Evolutionary conservation across 352 stramenopile species (phyloP).

Genomic region (Globisporangium irregulare): DNA sequence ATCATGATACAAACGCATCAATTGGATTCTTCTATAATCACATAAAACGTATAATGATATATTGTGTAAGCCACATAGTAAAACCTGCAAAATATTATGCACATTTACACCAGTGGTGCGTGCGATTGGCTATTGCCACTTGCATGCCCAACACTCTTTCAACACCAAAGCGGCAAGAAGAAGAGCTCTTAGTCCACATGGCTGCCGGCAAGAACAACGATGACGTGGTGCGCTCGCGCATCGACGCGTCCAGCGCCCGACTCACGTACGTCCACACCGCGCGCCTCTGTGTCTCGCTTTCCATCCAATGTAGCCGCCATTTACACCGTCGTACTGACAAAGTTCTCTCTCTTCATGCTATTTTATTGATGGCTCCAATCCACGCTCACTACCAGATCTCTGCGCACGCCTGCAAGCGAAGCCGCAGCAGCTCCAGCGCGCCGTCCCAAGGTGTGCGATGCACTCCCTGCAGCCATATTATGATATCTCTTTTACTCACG

Average conservation of each 20-base stretch:
- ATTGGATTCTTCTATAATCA: background rate
- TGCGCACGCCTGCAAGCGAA: conserved; percentile 38
- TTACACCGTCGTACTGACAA: background rate
- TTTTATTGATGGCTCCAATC: background rate
- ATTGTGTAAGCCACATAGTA: background rate
- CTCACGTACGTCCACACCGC: conserved; percentile 43
- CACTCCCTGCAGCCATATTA: background rate
- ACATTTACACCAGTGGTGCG: conserved; percentile 12
- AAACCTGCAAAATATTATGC: background rate
- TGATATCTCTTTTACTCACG: background rate
- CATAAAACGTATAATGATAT: background rate
- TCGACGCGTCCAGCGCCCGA: conserved; percentile 63
- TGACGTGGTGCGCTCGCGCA: conserved; percentile 53
- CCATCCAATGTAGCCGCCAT: background rate
- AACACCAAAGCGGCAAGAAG: background rate
- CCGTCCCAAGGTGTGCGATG: conserved; percentile 41
- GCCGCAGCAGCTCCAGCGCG: conserved; percentile 36
- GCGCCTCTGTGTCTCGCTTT: background rate
- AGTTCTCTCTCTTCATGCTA: background rate
- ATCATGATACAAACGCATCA: too few relatives aligned
- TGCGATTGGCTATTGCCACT: conserved; percentile 1
- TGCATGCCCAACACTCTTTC: conserved; percentile 1
- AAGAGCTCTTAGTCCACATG: conserved; percentile 23
- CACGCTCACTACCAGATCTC: conserved; percentile 31
- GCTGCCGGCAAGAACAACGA: conserved; percentile 39